Percentiles rank a stretch among this genome's conserved stretches.
phyloP scores from a whole-genome alignment of 768 basidiomycete genomes.

The Asterophora lycoperdoides region DNA sequence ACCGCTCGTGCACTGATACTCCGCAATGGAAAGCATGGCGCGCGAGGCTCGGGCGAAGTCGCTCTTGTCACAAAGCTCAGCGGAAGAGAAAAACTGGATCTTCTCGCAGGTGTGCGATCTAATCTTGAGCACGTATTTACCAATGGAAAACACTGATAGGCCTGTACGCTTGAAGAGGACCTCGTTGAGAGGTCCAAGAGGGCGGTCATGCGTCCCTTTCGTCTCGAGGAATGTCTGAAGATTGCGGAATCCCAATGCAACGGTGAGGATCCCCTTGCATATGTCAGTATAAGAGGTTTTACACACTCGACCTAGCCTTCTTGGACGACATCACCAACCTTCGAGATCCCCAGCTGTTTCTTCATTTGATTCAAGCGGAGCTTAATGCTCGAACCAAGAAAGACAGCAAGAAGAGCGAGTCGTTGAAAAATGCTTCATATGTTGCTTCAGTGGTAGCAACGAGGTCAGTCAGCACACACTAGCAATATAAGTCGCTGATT shows the following conservation, averaged over 20 bases:
- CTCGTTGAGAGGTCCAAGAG: conserved; percentile 52
- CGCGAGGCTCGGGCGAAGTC: conserved; percentile 67
- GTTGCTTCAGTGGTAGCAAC: conserved; percentile 58
- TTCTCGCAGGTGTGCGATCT: conserved; percentile 58
- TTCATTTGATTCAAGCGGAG: conserved; percentile 51
- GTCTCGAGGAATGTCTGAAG: conserved; percentile 55
- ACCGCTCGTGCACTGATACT: conserved; percentile 71
- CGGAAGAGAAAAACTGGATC: conserved; percentile 77
- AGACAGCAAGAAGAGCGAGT: conserved; percentile 25
- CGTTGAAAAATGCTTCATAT: conserved; percentile 39
- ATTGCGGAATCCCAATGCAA: conserved; percentile 73
- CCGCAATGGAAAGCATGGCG: conserved; percentile 71
- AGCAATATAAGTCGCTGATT: background rate
- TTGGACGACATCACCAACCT: conserved; percentile 67
- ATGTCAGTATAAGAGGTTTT: background rate
- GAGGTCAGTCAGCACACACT: conserved; percentile 44
- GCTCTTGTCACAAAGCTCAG: conserved; percentile 54
- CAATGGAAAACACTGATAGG: conserved; percentile 2
- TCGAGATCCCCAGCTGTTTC: conserved; percentile 63
- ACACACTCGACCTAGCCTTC: conserved; percentile 39
- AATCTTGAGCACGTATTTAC: conserved; percentile 4
- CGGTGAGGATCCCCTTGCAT: conserved; percentile 37
- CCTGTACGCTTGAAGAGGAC: conserved; percentile 47
- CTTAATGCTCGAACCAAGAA: conserved; percentile 46
- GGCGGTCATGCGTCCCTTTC: conserved; percentile 62